Evolutionary conservation across 2,329 filamentous ascomycete species (phyloP).

Genomic region (Fusarium albidum): DNA sequence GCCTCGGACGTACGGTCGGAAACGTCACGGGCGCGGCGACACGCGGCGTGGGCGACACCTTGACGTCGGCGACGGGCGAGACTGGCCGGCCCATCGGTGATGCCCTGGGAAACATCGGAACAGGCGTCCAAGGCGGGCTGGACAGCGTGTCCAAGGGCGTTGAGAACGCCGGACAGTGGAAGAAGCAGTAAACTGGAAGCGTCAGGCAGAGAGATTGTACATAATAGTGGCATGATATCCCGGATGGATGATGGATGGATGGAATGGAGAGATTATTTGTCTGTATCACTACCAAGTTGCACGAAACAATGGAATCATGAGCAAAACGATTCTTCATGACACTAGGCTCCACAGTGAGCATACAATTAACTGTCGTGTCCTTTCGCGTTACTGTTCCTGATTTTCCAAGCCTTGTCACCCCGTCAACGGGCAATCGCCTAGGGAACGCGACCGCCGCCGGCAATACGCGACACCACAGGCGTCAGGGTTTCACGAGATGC

Average conservation of each 20-base stretch:
- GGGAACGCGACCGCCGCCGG: too few relatives aligned
- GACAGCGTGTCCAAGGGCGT: conserved; percentile 60
- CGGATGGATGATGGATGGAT: neutral
- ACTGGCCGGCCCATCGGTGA: conserved; percentile 64
- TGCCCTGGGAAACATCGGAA: conserved; percentile 60
- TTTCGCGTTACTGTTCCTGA: too few relatives aligned
- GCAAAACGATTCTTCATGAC: conserved; percentile 20
- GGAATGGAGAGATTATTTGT: conserved; percentile 1
- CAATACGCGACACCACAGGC: too few relatives aligned
- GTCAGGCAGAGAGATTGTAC: conserved; percentile 8
- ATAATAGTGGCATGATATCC: neutral
- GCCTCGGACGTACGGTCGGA: conserved; percentile 51
- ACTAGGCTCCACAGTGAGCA: too few relatives aligned
- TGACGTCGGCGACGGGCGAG: conserved; percentile 62
- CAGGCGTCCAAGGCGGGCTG: conserved; percentile 61
- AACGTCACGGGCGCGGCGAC: conserved; percentile 59
- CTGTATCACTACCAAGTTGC: neutral
- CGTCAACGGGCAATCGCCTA: too few relatives aligned
- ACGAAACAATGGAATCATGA: conserved; percentile 4
- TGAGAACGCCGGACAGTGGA: conserved; percentile 67
- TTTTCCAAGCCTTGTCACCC: too few relatives aligned
- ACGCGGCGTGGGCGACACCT: conserved; percentile 65
- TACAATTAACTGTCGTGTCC: too few relatives aligned
- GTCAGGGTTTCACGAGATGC: too few relatives aligned
- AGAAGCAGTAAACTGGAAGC: conserved; percentile 45